Evolutionary conservation across 176 grass and related monocot genomes (phyloP).

Genomic region (Metroxylon sagu): DNA sequence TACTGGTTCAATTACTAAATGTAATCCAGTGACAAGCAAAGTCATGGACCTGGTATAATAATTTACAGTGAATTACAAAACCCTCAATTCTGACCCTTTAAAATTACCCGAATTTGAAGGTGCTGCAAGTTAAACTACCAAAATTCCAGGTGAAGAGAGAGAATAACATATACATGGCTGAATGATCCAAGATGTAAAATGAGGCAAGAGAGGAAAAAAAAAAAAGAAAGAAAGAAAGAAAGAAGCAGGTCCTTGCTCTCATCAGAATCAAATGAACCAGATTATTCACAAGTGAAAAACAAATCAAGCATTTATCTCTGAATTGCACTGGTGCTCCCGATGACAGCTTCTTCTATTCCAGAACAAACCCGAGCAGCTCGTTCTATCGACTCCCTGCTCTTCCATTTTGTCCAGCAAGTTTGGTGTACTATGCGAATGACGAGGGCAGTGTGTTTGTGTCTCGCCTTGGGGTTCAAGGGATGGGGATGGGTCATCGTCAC

Average conservation of each 20-base stretch:
- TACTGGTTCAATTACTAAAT: too few relatives aligned
- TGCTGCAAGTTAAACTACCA: slow-evolving; percentile 3
- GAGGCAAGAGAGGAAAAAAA: neutral
- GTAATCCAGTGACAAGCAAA: too few relatives aligned
- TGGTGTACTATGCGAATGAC: slow-evolving; percentile 23
- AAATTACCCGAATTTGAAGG: too few relatives aligned
- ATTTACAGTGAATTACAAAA: too few relatives aligned
- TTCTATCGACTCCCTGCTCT: slow-evolving; percentile 42
- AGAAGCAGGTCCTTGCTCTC: slow-evolving; percentile 4
- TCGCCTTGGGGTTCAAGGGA: slow-evolving; percentile 36
- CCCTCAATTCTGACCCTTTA: too few relatives aligned
- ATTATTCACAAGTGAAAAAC: slow-evolving; percentile 34
- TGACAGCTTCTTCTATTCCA: slow-evolving; percentile 92
- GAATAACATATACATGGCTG: slow-evolving; percentile 24
- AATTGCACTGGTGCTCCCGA: slow-evolving; percentile 88
- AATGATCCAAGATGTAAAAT: slow-evolving; percentile 20
- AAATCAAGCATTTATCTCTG: slow-evolving; percentile 72
- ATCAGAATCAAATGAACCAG: slow-evolving; percentile 8
- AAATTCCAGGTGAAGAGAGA: slow-evolving; percentile 16
- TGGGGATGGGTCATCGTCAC: slow-evolving; percentile 45
- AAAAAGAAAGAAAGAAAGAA: neutral
- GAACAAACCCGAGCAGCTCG: slow-evolving; percentile 79
- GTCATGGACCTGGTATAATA: too few relatives aligned
- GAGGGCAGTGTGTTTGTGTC: slow-evolving; percentile 36
- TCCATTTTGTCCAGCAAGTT: slow-evolving; percentile 51